phyloP scores from a whole-genome alignment of 2,329 filamentous ascomycete species.

The Fulvia fulva region DNA sequence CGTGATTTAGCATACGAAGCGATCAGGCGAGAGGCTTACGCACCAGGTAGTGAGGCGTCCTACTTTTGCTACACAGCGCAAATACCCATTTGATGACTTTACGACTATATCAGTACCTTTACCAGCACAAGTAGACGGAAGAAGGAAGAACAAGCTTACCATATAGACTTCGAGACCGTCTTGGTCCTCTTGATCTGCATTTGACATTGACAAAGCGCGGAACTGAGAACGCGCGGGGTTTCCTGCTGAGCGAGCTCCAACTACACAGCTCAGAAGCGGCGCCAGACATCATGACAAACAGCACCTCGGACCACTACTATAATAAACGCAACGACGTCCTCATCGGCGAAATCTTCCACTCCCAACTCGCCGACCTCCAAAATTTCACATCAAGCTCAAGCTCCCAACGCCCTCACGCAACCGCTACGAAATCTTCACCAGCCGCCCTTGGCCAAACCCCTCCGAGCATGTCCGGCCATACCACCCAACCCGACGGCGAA shows the following conservation, averaged over 20 bases:
- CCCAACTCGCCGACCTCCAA: background rate
- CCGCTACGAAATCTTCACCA: background rate
- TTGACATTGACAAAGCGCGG: background rate
- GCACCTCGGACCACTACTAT: background rate
- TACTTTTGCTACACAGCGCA: background rate
- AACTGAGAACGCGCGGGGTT: background rate
- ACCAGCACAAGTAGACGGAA: background rate
- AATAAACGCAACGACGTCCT: background rate
- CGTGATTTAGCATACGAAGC: slow-evolving; percentile 2
- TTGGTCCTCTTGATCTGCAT: background rate
- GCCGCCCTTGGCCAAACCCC: background rate
- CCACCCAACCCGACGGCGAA: background rate
- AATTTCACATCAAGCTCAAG: background rate
- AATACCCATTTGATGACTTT: background rate
- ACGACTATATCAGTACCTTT: background rate
- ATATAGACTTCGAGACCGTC: background rate
- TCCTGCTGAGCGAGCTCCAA: background rate
- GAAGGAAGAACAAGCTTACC: background rate
- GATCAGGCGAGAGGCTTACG: background rate
- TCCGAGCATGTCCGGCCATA: background rate
- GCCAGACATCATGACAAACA: background rate
- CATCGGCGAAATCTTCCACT: background rate
- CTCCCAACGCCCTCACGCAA: background rate
- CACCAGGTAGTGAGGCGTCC: background rate
- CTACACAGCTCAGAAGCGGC: too few species aligned